Base-by-base conservation (phyloP, 306 rosid species). In the Prunus campanulata region DNA sequence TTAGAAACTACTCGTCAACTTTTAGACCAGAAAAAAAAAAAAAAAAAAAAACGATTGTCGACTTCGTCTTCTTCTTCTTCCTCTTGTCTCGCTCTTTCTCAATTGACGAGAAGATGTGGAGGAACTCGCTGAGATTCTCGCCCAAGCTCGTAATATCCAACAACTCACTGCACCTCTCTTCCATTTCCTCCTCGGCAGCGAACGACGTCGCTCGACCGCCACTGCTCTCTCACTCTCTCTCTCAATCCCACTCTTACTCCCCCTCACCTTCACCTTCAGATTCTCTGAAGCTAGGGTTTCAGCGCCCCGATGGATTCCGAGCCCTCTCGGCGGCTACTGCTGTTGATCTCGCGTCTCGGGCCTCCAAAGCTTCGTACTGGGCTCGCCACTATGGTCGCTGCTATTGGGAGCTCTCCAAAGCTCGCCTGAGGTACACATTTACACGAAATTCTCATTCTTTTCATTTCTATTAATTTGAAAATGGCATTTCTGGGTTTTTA, bases 371-470 rank as follows among this genome's bases (percentile, higher is more conserved):
- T 7, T 61, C 83, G 0, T 82, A 84, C 68, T 76, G 87, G 12
- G 80, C 87, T 32, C 87, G 89, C 68, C 92, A 92, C 84, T 89
- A 90, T 70, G 89, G 85, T 42, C 89, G 83, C 47, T 94, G 98
- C 84, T 91, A 94, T 75, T 88, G 91, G 88, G 90, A 94, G 82
- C 94, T 89, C 80, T 91, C 98, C 82, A 93, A 90, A 76, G 96
- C 97, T 71, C 97, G 92, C 79, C 97, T 93, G 61, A 90, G 93
- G 97, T 91, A 8, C 48, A 18, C 48, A 2, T 60, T 60, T 14
- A 15, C 66, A 2, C 66, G 18, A 25, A 24, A 24, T 60, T 29
- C 8, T 25, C 39, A 2, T 24, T 13, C 8, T 27, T 56, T 20
- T 56, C 2, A 39, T 39, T 39, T 39, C 44, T 7, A 39, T 39